These are phyloP conservation scores for Bothia castanella DNA, from an alignment of 1,284 basidiomycete species.

Conservation along the genomic window DNA sequence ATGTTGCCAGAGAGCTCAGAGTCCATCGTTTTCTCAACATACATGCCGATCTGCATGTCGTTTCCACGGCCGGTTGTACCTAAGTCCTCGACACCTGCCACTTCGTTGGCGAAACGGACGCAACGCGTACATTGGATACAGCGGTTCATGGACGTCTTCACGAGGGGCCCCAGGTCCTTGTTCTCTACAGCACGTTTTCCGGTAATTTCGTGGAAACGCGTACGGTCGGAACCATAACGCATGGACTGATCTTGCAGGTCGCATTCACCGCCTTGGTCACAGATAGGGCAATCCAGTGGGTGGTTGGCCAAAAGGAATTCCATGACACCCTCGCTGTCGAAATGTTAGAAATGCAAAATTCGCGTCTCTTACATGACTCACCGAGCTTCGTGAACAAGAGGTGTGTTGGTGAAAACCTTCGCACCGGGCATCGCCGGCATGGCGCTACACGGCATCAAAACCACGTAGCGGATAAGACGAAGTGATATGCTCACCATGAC, in stretches of 20 bases:
- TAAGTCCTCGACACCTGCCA: constrained; percentile 96
- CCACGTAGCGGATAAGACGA: constrained; percentile 26
- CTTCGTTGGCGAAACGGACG: constrained; percentile 98
- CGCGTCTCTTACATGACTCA: constrained; percentile 32
- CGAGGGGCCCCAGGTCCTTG: constrained; percentile 96
- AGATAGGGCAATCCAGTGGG: constrained; percentile 97
- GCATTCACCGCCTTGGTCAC: constrained; percentile 98
- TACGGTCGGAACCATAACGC: constrained; percentile 97
- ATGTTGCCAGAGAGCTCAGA: constrained; percentile 98
- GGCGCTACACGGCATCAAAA: constrained; percentile 51
- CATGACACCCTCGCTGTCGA: constrained; percentile 89
- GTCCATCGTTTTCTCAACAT: constrained; percentile 96
- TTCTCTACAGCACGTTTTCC: constrained; percentile 98
- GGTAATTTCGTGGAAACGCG: constrained; percentile 95
- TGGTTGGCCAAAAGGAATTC: constrained; percentile 98
- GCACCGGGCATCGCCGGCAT: constrained; percentile 98
- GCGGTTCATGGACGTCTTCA: constrained; percentile 99
- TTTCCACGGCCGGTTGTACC: constrained; percentile 98
- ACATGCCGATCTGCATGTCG: constrained; percentile 98
- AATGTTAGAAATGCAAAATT: constrained; percentile 15
- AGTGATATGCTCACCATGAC: constrained; percentile 56
- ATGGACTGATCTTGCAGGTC: constrained; percentile 99
- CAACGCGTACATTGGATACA: constrained; percentile 99
- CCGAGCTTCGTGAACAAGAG: constrained; percentile 93
- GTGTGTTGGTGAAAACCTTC: constrained; percentile 95